phyloP scores from a whole-genome alignment of 345 rosid species.

The Heritiera fomes region DNA sequence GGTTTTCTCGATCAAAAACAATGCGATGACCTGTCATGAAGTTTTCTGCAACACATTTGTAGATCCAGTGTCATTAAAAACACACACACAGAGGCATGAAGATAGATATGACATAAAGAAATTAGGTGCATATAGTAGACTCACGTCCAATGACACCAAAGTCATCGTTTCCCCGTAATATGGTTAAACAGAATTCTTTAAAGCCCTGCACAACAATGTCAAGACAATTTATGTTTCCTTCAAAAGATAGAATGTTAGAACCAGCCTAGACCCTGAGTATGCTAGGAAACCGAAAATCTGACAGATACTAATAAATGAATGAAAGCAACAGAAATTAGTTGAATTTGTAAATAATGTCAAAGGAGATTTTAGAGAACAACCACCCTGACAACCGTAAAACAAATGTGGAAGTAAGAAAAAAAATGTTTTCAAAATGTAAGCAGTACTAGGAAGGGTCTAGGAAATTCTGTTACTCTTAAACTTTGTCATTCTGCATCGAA shows the following conservation, averaged over 20 bases:
- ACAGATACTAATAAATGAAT: not conserved
- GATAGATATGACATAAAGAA: not conserved
- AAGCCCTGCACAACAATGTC: conserved; percentile 28
- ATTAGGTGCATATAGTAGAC: not conserved
- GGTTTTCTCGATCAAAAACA: conserved; percentile 42
- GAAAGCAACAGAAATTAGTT: not conserved
- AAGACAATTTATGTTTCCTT: conserved; percentile 7
- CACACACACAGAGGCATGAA: not conserved
- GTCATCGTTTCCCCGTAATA: conserved; percentile 22
- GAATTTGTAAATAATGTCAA: not conserved
- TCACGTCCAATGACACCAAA: conserved; percentile 42
- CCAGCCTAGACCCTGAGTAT: not conserved
- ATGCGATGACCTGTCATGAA: conserved; percentile 41
- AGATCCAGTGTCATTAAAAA: not conserved
- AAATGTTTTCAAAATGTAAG: not conserved
- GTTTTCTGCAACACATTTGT: conserved; percentile 40
- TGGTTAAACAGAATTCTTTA: conserved; percentile 31
- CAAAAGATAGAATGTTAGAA: not conserved
- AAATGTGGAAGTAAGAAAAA: not conserved
- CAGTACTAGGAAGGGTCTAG: not conserved
- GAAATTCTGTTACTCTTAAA: not conserved
- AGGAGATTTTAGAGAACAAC: not conserved
- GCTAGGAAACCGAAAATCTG: not conserved
- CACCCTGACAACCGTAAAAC: not conserved
- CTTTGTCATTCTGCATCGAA: not conserved